Base-by-base conservation (phyloP, 148 eudicot species). In the Persicaria maculosa region DNA sequence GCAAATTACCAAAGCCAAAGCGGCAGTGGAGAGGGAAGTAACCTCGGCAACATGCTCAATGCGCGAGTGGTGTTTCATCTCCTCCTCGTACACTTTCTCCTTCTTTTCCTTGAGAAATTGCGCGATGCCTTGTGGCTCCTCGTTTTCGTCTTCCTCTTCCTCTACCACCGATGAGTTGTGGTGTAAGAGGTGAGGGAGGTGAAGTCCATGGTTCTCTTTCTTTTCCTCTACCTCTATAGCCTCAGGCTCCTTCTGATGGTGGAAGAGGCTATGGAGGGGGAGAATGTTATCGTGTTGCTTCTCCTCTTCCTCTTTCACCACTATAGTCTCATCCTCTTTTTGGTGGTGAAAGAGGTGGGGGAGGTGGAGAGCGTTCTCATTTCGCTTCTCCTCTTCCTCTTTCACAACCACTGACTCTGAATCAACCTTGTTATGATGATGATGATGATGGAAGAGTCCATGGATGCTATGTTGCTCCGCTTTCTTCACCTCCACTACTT, bases 51-150 rank as follows among this genome's bases (percentile, higher is more conserved):
- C 11, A 9, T 65, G 46, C 6, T 65, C 70, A 65, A 65, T 12
- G 46, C 46, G 70, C 15, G 36, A 12, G 70, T 65, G 70, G 47
- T 46, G 70, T 43, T n/a, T 65, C 14, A 65, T 43, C 70, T 65
- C 70, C 6, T 65, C 46, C 31, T 65, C n/a, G 19, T 65, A 46
- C 1, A 65, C 47, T 65, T 40, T 12, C 4, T 40, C 70, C 16
- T 16, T 44, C 25, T 36, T 62, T 31, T 62, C 44, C n/a, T 31
- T 14, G 9, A 65, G 19, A 9, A 65, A 65, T 40, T 65, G 70
- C 9, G 46, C 8, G 2, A 65, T 0, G 40, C 70, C 70, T 61
- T 44, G 44, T 65, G 5, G 16, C 15, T 40, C 19, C 12, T 31
- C 16, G 4, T 62, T 44, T 4, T 64, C n/a, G 5, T 65, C 46